Conservation (phyloP, 2,329 filamentous ascomycete genomes). For the Talaromyces sp. region DNA sequence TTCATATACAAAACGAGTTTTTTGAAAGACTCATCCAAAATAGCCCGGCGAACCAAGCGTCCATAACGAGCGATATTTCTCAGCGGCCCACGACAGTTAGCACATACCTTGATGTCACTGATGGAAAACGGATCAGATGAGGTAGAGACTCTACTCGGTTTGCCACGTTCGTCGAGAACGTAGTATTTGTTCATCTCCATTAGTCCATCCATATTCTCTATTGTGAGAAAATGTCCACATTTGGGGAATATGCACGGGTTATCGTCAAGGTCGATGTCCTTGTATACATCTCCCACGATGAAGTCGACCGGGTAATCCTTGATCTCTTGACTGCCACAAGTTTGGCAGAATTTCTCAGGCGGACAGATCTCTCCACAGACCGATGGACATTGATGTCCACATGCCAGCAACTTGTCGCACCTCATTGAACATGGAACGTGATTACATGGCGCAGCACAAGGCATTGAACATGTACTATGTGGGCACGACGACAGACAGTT, state of each 20-base stretch:
- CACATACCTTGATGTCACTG: conserved; percentile 53
- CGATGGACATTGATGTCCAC: conserved; percentile 63
- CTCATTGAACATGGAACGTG: conserved; percentile 62
- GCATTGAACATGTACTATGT: conserved; percentile 52
- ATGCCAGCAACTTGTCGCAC: conserved; percentile 53
- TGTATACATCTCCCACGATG: conserved; percentile 53
- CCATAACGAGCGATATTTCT: conserved; percentile 60
- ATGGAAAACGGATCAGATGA: conserved; percentile 50
- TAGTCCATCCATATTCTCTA: conserved; percentile 58
- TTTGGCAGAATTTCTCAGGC: conserved; percentile 52
- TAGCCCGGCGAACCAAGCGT: conserved; percentile 57
- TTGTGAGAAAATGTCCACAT: conserved; percentile 63
- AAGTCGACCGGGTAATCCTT: conserved; percentile 55
- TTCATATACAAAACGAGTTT: conserved; percentile 60
- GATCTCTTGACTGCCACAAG: conserved; percentile 46
- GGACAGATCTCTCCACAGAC: conserved; percentile 65
- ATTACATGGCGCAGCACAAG: conserved; percentile 66
- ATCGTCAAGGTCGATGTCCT: conserved; percentile 57
- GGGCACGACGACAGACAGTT: conserved; percentile 55
- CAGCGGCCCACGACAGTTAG: conserved; percentile 59
- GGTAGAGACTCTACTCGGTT: conserved; percentile 25
- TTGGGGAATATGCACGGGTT: conserved; percentile 60
- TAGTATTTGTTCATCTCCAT: conserved; percentile 51
- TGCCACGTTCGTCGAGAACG: conserved; percentile 24
- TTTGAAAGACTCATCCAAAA: conserved; percentile 63